Conservation (phyloP, 2,329 filamentous ascomycete species). For the Thyridium curvatum region DNA sequence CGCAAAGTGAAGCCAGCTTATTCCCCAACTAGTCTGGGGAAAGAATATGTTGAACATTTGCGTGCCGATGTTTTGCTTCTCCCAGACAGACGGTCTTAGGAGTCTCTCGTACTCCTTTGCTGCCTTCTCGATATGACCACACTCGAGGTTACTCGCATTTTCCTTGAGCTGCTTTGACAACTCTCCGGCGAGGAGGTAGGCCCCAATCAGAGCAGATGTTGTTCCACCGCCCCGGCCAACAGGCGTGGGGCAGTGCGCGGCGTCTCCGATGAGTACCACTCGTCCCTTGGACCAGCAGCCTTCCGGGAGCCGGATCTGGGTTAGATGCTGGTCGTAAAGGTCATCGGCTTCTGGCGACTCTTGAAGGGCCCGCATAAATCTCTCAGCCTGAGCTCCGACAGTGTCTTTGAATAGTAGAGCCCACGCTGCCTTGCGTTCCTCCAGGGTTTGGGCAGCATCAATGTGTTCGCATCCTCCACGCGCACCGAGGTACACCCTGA, state of each 20-base stretch:
- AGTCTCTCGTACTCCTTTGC: background rate
- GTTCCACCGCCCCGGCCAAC: constrained; percentile 44
- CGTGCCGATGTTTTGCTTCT: no score
- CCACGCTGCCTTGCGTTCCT: constrained; percentile 30
- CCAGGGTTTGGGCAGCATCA: constrained; percentile 14
- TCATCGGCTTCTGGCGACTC: constrained; percentile 27
- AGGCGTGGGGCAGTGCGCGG: constrained; percentile 41
- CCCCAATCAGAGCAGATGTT: constrained; percentile 37
- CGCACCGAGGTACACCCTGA: constrained; percentile 31
- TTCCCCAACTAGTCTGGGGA: no score
- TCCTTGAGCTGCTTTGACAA: constrained; percentile 21
- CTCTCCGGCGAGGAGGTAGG: constrained; percentile 53
- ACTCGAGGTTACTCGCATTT: no score
- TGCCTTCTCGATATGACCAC: constrained; percentile 19
- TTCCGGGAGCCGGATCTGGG: constrained; percentile 33
- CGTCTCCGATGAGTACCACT: constrained; percentile 47
- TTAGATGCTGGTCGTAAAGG: constrained; percentile 39
- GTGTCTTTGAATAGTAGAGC: constrained; percentile 30
- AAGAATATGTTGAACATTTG: no score
- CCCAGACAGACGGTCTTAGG: no score
- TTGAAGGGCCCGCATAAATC: constrained; percentile 24
- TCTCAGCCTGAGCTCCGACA: constrained; percentile 34
- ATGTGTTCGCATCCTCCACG: constrained; percentile 16
- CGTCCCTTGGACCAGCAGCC: constrained; percentile 36
- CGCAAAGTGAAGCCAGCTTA: no score